Conservation (phyloP, 2,329 filamentous ascomycete species). For the Daldinia eschscholtzii region DNA sequence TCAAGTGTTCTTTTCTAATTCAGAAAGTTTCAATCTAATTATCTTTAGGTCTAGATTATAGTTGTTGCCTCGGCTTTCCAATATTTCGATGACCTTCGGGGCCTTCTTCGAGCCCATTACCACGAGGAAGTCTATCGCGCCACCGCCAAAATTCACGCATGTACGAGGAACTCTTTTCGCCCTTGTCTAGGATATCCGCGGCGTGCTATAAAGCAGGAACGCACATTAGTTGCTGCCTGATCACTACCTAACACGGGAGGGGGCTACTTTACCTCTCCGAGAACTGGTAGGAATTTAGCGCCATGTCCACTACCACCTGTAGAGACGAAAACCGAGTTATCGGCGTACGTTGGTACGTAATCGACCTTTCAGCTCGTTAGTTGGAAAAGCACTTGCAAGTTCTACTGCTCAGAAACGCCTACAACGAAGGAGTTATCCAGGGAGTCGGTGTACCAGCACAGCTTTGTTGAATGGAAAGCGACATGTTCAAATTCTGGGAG, state of each 20-base stretch:
- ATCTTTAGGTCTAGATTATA: no score
- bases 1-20: no score
- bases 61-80: not conserved
- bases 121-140: not conserved
- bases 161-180: conserved; percentile 5
- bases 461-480: conserved; percentile 3
- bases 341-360: conserved; percentile 5
- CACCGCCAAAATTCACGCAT: conserved; percentile 9
- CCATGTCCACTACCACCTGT: conserved; percentile 9
- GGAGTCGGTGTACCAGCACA: conserved; percentile 12
- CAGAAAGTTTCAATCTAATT: no score
- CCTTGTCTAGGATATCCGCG: conserved; percentile 4
- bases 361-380: not conserved
- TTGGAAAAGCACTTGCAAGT: no score
- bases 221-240: not conserved
- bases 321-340: conserved; percentile 5
- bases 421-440: conserved; percentile 12
- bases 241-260: not conserved
- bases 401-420: not conserved
- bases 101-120: conserved; percentile 8
- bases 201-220: not conserved
- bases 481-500: not conserved
- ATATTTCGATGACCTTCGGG: conserved; percentile 7
- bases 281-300: conserved; percentile 12
- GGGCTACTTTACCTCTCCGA: not conserved